Evolutionary conservation across 2,329 filamentous ascomycete genomes (phyloP).

Genomic region (Harringtonia aguacate): DNA sequence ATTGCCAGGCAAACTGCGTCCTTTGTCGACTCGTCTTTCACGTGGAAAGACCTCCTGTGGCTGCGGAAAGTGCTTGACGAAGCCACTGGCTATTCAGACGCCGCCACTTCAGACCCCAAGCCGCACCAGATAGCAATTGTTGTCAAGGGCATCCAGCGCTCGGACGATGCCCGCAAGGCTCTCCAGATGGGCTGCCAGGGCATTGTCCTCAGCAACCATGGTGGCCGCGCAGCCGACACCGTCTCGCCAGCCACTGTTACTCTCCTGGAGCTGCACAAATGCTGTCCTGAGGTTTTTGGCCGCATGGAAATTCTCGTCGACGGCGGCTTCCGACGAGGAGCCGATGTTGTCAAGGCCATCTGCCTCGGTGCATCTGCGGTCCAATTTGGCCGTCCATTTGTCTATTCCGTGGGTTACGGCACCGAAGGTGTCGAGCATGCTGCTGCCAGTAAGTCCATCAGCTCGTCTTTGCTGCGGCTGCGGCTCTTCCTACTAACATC

Average conservation of each 20-base stretch:
- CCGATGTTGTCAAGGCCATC: slow-evolving; percentile 31
- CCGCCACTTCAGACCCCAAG: background rate
- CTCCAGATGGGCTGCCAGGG: slow-evolving; percentile 38
- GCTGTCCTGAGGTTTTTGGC: slow-evolving; percentile 28
- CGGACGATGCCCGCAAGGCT: slow-evolving; percentile 41
- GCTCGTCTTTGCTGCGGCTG: background rate
- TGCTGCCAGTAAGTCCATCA: slow-evolving; percentile 21
- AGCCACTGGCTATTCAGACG: background rate
- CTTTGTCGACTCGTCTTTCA: slow-evolving; percentile 37
- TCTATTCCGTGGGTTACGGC: slow-evolving; percentile 29
- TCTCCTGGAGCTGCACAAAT: slow-evolving; percentile 26
- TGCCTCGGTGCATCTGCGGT: slow-evolving; percentile 30
- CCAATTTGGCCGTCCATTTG: slow-evolving; percentile 35
- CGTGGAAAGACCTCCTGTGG: slow-evolving; percentile 44
- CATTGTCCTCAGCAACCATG: slow-evolving; percentile 47
- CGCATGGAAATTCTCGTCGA: slow-evolving; percentile 27
- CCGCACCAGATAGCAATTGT: slow-evolving; percentile 35
- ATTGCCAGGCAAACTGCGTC: slow-evolving; percentile 39
- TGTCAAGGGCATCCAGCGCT: slow-evolving; percentile 45
- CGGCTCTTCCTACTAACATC: background rate
- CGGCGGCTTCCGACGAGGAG: slow-evolving; percentile 30
- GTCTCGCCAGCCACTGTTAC: slow-evolving; percentile 27
- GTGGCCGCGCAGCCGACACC: slow-evolving; percentile 43
- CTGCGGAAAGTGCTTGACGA: slow-evolving; percentile 26
- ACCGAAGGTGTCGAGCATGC: slow-evolving; percentile 33